Base-by-base conservation (phyloP, 352 stramenopile genomes). In the Phytophthora multivora region DNA sequence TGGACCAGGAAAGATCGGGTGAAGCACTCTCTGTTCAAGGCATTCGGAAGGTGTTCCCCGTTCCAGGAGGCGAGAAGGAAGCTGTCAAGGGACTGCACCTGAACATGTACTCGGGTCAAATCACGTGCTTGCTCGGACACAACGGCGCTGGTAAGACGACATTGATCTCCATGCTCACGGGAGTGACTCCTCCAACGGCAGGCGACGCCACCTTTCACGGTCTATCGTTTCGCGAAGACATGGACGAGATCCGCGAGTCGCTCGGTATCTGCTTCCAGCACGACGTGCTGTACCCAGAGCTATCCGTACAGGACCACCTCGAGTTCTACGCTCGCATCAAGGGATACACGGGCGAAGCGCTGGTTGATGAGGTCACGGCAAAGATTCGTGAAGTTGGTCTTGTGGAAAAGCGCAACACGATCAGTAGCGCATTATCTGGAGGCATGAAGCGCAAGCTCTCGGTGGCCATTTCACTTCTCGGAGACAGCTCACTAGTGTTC, bases 141-240 rank as follows among this genome's bases (percentile, higher is more conserved):
- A 92, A 95, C 60, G 80, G 83, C 18, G 79, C 79, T 18, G 91
- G 92, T 8, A 98, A 98, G 72, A 99, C 96, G 43, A 99, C 97
- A 18, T 70, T 99, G 31, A 79, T 68, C 61, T 98, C 47, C 57
- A 96, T 97, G 77, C 73, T 92, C 15, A 92, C 80, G 7, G 83
- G 80, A 19, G 72, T 91, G 45, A 72, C 76, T 12, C 63, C 73
- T 25, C 63, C 82, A 0, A 83, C 72, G 0, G 49, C 51, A 13
- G 82, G 84, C 2, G 67, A 86, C 8, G 82, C 78, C n/a, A 98
- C 55, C 2, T 63, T 66, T 19, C 51, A 66, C 4, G 60, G 59
- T 1, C 45, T 70, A 11, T 89, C 79, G n/a, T 75, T 96, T 11
- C 61, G 38, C 6, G 35, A 80, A 40, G 67, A 98, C 55, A 85